A percentile compares a stretch with the other conserved stretches of the same genome.
These are phyloP conservation scores for Leccinellum luteum DNA, from an alignment of 768 basidiomycete species.

Conservation along the genomic window DNA sequence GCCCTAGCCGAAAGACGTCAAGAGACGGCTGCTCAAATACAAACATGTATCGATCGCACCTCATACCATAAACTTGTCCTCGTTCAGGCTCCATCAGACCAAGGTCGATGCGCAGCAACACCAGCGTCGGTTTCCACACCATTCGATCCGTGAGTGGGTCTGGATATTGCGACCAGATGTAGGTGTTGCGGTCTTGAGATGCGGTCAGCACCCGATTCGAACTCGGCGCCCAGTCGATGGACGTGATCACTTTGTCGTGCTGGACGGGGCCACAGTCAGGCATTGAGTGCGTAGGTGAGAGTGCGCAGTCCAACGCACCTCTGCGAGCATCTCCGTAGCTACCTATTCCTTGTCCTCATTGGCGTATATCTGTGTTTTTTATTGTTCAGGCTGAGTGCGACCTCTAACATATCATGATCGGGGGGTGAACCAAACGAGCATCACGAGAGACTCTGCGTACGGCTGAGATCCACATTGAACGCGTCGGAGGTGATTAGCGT, in stretches of 20 bases:
- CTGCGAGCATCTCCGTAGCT: conserved; percentile 72
- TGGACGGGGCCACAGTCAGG: conserved; percentile 32
- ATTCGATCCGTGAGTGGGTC: conserved; percentile 69
- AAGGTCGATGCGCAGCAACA: conserved; percentile 87
- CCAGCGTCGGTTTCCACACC: conserved; percentile 95
- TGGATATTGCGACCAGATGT: conserved; percentile 89
- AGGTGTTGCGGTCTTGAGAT: conserved; percentile 98
- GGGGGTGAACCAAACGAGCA: background rate
- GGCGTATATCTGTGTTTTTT: conserved; percentile 83
- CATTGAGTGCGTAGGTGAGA: background rate
- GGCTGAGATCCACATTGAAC: conserved; percentile 84
- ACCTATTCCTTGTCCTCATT: conserved; percentile 68
- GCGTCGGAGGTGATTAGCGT: conserved; percentile 85
- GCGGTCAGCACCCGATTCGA: conserved; percentile 98
- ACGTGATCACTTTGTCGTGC: conserved; percentile 98
- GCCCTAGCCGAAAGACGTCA: conserved; percentile 42
- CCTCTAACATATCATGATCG: conserved; percentile 50
- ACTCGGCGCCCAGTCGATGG: conserved; percentile 97
- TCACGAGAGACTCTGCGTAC: conserved; percentile 48
- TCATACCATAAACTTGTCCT: conserved; percentile 97
- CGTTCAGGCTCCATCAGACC: conserved; percentile 95
- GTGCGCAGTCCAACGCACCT: conserved; percentile 47
- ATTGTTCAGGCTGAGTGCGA: conserved; percentile 88
- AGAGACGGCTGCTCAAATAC: background rate
- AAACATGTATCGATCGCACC: conserved; percentile 41